These are phyloP conservation scores for Suhomyces sp. DNA, from an alignment of 805 yeast species.

Conservation along the genomic window DNA sequence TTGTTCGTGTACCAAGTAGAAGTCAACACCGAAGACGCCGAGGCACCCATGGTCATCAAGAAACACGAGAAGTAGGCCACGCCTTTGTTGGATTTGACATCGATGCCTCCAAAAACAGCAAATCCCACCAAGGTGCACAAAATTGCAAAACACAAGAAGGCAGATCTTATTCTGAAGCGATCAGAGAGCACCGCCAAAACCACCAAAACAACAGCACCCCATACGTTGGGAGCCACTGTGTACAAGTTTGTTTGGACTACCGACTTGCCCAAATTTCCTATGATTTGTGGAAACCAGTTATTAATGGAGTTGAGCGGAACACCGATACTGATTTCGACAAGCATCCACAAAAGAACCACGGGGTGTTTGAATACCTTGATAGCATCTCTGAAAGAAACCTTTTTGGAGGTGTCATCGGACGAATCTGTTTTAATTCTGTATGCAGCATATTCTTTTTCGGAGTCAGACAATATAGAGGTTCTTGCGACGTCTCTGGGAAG, in stretches of 20 bases:
- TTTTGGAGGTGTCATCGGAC: slow-evolving; percentile 36
- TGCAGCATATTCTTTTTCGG: slow-evolving; percentile 37
- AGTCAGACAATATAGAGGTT: slow-evolving; percentile 38
- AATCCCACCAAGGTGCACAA: slow-evolving; percentile 43
- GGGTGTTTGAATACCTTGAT: slow-evolving; percentile 45
- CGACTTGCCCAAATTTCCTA: slow-evolving; percentile 36
- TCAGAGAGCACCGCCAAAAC: slow-evolving; percentile 42
- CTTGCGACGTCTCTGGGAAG: slow-evolving; percentile 37
- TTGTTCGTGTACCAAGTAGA: slow-evolving; percentile 53
- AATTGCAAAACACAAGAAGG: slow-evolving; percentile 38
- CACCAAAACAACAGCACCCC: slow-evolving; percentile 45
- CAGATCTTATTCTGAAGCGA: slow-evolving; percentile 34
- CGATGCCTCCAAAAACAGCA: slow-evolving; percentile 45
- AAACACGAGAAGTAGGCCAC: slow-evolving; percentile 44
- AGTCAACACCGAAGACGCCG: slow-evolving; percentile 48
- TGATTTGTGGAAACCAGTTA: slow-evolving; percentile 50
- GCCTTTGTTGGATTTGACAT: slow-evolving; percentile 34
- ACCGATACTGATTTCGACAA: slow-evolving; percentile 44
- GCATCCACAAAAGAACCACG: slow-evolving; percentile 43
- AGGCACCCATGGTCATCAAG: slow-evolving; percentile 48
- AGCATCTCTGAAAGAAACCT: slow-evolving; percentile 39
- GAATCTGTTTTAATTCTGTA: slow-evolving; percentile 46
- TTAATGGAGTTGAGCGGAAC: slow-evolving; percentile 49
- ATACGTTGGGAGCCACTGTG: slow-evolving; percentile 49
- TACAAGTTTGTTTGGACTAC: slow-evolving; percentile 39